Evolutionary conservation across 2,329 filamentous ascomycete genomes (phyloP).

Genomic region (Curvularia spicifera): DNA sequence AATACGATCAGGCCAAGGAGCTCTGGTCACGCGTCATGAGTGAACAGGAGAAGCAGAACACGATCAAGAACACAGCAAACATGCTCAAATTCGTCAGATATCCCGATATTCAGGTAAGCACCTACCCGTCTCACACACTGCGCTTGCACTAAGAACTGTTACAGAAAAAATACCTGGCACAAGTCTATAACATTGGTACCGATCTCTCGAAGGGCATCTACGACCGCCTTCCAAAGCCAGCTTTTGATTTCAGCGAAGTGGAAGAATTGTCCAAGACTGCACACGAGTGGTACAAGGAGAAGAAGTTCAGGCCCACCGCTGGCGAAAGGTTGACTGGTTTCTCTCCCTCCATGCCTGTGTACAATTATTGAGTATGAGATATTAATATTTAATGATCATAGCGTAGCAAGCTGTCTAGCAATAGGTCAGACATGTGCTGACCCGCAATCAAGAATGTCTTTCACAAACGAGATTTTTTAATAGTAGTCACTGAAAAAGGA

Average conservation of each 20-base stretch:
- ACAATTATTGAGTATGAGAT: slow-evolving; percentile 9
- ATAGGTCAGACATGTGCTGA: background rate
- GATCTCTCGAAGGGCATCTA: slow-evolving; percentile 58
- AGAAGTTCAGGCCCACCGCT: slow-evolving; percentile 52
- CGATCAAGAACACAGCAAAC: slow-evolving; percentile 58
- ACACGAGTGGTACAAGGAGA: slow-evolving; percentile 55
- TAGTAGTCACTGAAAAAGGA: background rate
- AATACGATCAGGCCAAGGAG: slow-evolving; percentile 60
- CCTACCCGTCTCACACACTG: background rate
- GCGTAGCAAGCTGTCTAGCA: background rate
- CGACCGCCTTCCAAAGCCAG: slow-evolving; percentile 54
- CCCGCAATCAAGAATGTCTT: background rate
- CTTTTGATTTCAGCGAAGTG: slow-evolving; percentile 56
- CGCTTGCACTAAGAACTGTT: slow-evolving; percentile 5
- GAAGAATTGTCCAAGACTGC: slow-evolving; percentile 54
- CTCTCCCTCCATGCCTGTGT: slow-evolving; percentile 31
- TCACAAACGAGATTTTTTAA: background rate
- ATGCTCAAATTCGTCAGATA: slow-evolving; percentile 55
- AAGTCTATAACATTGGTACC: slow-evolving; percentile 58
- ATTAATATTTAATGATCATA: background rate
- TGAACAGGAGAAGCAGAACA: slow-evolving; percentile 52
- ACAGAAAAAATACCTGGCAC: slow-evolving; percentile 59
- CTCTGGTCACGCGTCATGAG: slow-evolving; percentile 60
- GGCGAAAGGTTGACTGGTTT: slow-evolving; percentile 52
- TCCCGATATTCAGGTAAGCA: slow-evolving; percentile 51